These are phyloP conservation scores for Nematocida sp. DNA, from an alignment of 371 early-diverging fungal species.

Conservation along the genomic window DNA sequence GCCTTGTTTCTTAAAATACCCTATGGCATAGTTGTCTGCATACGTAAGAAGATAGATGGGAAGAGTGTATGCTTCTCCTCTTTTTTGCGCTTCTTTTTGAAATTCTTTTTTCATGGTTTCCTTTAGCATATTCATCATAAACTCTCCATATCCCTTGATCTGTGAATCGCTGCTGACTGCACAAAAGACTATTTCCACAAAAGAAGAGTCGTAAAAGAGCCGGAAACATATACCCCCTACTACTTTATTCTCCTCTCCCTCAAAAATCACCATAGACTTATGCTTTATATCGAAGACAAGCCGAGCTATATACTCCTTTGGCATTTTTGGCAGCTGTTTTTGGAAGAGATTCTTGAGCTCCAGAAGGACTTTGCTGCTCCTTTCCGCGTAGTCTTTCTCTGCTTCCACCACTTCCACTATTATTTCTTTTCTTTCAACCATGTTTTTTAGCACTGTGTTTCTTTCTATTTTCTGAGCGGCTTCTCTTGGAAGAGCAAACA, in stretches of 20 bases:
- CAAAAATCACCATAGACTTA: slow-evolving; percentile 40
- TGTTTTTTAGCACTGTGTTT: slow-evolving; percentile 10
- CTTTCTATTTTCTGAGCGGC: slow-evolving; percentile 48
- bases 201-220: slow-evolving; percentile 77
- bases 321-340: slow-evolving; percentile 97
- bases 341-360: slow-evolving; percentile 89
- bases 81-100: background rate
- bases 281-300: slow-evolving; percentile 82
- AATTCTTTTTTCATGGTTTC: slow-evolving; percentile 62
- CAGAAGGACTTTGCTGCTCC: slow-evolving; percentile 68
- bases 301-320: slow-evolving; percentile 90
- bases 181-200: slow-evolving; percentile 97
- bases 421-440: slow-evolving; percentile 10
- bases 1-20: slow-evolving; percentile 97
- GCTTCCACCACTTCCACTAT: slow-evolving; percentile 9
- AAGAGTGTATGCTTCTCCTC: background rate
- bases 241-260: slow-evolving; percentile 73
- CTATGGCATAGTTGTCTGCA: slow-evolving; percentile 97
- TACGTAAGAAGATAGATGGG: slow-evolving; percentile 83
- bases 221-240: slow-evolving; percentile 92
- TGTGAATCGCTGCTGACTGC: slow-evolving; percentile 86
- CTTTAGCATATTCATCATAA: slow-evolving; percentile 66
- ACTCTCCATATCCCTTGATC: slow-evolving; percentile 73
- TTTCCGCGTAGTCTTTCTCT: background rate
- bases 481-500: slow-evolving; percentile 49